These are phyloP conservation scores for Striga asiatica DNA, from an alignment of 257 asterid genomes.

Conservation along the genomic window DNA sequence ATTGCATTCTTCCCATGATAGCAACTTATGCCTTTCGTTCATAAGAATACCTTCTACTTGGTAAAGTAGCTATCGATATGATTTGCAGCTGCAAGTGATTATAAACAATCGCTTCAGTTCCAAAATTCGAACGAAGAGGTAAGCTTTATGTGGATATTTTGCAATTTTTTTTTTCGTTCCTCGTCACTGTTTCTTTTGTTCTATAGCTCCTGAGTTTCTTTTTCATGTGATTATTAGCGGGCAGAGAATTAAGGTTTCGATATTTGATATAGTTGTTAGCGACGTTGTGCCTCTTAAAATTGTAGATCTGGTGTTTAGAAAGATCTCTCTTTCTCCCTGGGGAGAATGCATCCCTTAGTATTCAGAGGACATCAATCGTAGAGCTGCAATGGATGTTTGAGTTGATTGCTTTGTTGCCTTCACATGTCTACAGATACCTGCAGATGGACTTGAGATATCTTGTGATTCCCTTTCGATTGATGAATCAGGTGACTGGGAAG, in stretches of 20 bases:
- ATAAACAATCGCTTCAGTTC: constrained; percentile 87
- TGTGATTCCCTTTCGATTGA: constrained; percentile 86
- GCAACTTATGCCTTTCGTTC: background rate
- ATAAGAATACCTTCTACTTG: background rate
- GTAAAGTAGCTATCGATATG: background rate
- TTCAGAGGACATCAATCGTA: background rate
- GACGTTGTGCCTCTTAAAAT: constrained; percentile 88
- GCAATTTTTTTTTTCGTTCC: background rate
- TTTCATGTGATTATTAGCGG: constrained; percentile 74
- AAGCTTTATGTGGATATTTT: constrained; percentile 15
- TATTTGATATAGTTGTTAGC: constrained; percentile 86
- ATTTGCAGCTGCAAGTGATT: constrained; percentile 69
- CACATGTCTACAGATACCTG: constrained; percentile 61
- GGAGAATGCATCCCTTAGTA: background rate
- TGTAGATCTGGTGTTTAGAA: constrained; percentile 81
- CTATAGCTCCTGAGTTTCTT: constrained; percentile 4
- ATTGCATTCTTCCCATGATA: background rate
- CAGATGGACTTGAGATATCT: constrained; percentile 75
- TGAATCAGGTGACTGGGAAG: constrained; percentile 99
- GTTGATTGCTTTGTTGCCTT: constrained; percentile 11
- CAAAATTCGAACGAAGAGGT: constrained; percentile 86
- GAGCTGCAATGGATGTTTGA: background rate
- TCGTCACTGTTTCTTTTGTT: background rate
- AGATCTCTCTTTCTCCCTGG: background rate
- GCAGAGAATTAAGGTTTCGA: constrained; percentile 60